Percentiles rank a stretch among this genome's conserved stretches.
These are phyloP conservation scores for Globisporangium rhizosaccharum DNA, from an alignment of 352 stramenopile species.

Conservation along the genomic window DNA sequence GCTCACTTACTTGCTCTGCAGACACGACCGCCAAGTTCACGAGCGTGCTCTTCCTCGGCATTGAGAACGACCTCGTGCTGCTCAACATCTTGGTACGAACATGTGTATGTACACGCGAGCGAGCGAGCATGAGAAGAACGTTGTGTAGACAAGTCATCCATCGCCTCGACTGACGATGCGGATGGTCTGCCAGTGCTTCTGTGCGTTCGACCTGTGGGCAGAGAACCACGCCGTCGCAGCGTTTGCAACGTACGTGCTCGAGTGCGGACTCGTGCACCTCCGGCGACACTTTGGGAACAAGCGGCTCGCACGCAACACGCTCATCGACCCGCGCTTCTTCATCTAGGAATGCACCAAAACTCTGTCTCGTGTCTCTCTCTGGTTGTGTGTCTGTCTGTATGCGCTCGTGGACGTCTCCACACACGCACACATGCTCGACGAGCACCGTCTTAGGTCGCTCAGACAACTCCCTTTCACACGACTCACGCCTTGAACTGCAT, in stretches of 20 bases:
- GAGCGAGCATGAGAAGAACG: neutral
- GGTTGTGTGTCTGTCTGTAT: neutral
- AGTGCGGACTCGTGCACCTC: constrained; percentile 28
- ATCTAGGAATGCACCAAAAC: constrained; percentile 31
- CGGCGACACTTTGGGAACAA: constrained; percentile 35
- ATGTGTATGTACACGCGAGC: neutral
- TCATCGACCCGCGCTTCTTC: constrained; percentile 66
- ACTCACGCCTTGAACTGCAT: constrained; percentile 57
- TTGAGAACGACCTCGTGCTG: constrained; percentile 86
- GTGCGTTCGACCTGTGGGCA: constrained; percentile 57
- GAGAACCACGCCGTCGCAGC: constrained; percentile 61
- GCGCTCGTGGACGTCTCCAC: no score
- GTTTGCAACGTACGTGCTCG: constrained; percentile 54
- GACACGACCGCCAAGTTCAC: constrained; percentile 54
- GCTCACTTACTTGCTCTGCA: constrained; percentile 5
- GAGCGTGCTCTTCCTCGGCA: constrained; percentile 59
- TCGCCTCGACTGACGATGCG: neutral
- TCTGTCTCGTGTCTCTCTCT: neutral
- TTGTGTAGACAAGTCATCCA: no score
- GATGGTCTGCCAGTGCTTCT: constrained; percentile 47
- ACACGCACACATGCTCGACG: neutral
- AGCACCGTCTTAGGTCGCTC: neutral
- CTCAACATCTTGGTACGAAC: constrained; percentile 77
- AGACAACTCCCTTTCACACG: neutral
- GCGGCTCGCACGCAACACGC: constrained; percentile 45